Evolutionary conservation across 768 basidiomycete species (phyloP), one percentile per base, ranked within the genome.

Genomic region (Epithele typhae): DNA sequence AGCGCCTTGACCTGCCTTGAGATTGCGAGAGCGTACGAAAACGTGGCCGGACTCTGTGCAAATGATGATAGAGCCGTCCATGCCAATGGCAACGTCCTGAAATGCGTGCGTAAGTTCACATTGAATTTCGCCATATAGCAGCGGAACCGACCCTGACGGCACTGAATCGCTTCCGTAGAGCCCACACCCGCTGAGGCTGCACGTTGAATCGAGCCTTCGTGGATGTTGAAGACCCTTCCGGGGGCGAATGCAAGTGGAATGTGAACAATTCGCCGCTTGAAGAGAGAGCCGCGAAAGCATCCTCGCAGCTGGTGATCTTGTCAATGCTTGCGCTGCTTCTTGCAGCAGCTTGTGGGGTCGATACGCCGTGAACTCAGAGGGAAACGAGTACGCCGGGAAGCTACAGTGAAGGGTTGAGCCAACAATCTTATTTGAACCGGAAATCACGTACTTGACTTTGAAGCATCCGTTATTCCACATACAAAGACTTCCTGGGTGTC

Each of bases 31-130:
- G 19, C 93, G 85, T 19, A 94, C 75, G 59, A 87, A 97, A 25
- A 95, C 93, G 57, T 97, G 93, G 0, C 95, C 95, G 4, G 95
- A 94, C 52, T 87, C 82, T 1, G 95, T 98, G 67, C 91, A 96
- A 37, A 98, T 76, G 60, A 96, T 84, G 59, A 96, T 78, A 14
- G 86, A 79, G 4, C 93, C 91, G 53, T 96, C 92, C 1, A 82
- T 71, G 17, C 92, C 91, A 12, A 97, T 72, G 0, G 92, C 92
- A 8, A 95, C 87, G 56, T 98, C 95, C 83, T 87, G 51, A 25
- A 5, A 2, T 18, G 10, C 18, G 36, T 4, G 15, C 0, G 6
- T 35, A 2, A 45, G 34, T n/a, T n/a, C 12, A n/a, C 19, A 23
- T 14, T 6, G 5, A 12, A 2, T 4, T 30, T 21, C 36, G 27